Conservation (phyloP, 352 stramenopile species). For the Saprolegnia diclina region DNA sequence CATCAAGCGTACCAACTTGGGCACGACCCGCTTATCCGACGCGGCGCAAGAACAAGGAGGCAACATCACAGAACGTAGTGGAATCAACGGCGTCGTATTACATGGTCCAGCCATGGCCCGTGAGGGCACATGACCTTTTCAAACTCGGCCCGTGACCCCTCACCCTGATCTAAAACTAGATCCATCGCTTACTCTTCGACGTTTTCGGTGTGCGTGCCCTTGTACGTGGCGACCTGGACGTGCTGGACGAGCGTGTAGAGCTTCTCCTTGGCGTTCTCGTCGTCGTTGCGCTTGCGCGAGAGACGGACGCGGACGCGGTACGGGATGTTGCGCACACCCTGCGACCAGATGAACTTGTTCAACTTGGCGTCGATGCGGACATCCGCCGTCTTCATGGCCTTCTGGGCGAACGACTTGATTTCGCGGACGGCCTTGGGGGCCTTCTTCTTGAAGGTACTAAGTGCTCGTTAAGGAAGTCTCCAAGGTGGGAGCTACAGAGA, state of each 20-base stretch:
- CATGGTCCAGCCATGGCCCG: background rate
- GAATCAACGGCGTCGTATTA: background rate
- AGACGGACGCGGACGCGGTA: constrained; percentile 96
- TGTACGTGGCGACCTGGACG: constrained; percentile 94
- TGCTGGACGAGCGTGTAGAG: constrained; percentile 98
- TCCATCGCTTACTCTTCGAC: constrained; percentile 81
- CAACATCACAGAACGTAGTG: background rate
- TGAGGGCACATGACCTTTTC: background rate
- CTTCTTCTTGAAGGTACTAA: constrained; percentile 96
- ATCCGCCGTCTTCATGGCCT: constrained; percentile 97
- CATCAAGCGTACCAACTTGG: no score
- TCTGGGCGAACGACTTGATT: constrained; percentile 97
- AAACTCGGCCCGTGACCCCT: background rate
- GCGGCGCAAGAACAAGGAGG: no score
- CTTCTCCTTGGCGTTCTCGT: constrained; percentile 99
- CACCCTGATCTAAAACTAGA: constrained; percentile 22
- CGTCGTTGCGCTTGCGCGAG: constrained; percentile 97
- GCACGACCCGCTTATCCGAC: no score
- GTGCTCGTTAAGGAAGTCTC: constrained; percentile 79
- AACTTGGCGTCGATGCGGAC: constrained; percentile 94
- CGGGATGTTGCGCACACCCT: constrained; percentile 97
- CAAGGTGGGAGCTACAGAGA: constrained; percentile 78
- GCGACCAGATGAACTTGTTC: constrained; percentile 98
- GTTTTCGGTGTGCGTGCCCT: constrained; percentile 96
- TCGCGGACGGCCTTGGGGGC: constrained; percentile 95